Percentiles rank a stretch among this genome's conserved stretches.
Conservation (phyloP, 352 stramenopile genomes). For the Pythium vanterpoolii region DNA sequence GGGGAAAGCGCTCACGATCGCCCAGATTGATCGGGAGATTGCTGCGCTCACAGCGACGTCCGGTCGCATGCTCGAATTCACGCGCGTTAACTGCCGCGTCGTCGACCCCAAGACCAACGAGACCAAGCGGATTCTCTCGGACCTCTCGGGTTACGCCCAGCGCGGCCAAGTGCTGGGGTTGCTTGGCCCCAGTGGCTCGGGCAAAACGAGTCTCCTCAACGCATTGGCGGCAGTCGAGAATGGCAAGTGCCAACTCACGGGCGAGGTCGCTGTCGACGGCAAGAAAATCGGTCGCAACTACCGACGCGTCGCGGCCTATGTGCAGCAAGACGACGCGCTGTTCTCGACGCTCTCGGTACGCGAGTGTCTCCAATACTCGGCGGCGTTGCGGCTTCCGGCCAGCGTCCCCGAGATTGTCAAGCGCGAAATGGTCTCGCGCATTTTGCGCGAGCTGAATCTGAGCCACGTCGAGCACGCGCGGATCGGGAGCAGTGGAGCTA, state of each 20-base stretch:
- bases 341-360: conserved; percentile 79
- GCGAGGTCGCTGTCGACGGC: conserved; percentile 62
- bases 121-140: conserved; percentile 48
- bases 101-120: conserved; percentile 1
- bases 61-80: conserved; percentile 51
- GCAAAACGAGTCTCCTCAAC: conserved; percentile 84
- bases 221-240: conserved; percentile 71
- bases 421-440: conserved; percentile 60
- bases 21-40: conserved; percentile 41
- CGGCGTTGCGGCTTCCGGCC: conserved; percentile 63
- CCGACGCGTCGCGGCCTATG: conserved; percentile 76
- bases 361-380: conserved; percentile 83
- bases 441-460: conserved; percentile 74
- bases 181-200: conserved; percentile 71
- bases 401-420: conserved; percentile 50
- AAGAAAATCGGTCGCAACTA: conserved; percentile 54
- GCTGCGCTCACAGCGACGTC: conserved; percentile 40
- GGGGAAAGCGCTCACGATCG: conserved; percentile 14
- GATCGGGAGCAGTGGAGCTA: conserved; percentile 39
- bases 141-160: conserved; percentile 48
- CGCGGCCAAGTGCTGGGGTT: conserved; percentile 67
- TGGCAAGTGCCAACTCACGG: conserved; percentile 44
- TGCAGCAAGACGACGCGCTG: conserved; percentile 86
- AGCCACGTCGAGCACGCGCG: conserved; percentile 55
- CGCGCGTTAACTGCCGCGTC: conserved; percentile 49